phyloP scores from a whole-genome alignment of 1,139 yeast species.

The Suhomyces anneliseae region DNA sequence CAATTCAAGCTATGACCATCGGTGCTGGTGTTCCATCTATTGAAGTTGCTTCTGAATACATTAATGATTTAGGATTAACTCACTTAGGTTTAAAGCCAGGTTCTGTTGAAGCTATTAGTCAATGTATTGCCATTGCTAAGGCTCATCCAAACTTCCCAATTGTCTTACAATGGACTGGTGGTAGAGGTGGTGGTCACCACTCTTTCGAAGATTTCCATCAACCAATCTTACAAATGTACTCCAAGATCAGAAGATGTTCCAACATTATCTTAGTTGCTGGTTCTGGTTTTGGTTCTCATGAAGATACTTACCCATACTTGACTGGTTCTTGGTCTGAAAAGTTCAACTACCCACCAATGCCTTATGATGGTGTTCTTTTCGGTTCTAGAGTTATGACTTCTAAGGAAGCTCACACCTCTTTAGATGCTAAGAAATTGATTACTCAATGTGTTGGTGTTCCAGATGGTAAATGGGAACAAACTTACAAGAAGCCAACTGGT shows the following conservation, averaged over 20 bases:
- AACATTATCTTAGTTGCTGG: conserved; percentile 94
- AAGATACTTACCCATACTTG: conserved; percentile 94
- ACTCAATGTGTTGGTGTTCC: conserved; percentile 88
- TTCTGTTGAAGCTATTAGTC: conserved; percentile 87
- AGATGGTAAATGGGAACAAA: conserved; percentile 87
- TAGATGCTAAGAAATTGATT: conserved; percentile 90
- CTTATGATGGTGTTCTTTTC: conserved; percentile 93
- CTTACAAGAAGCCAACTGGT: conserved; percentile 94
- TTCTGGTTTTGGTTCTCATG: conserved; percentile 96
- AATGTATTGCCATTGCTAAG: conserved; percentile 86
- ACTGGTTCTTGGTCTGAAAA: conserved; percentile 92
- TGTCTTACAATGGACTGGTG: conserved; percentile 99
- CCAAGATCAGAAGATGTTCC: conserved; percentile 87
- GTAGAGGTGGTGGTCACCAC: conserved; percentile 99
- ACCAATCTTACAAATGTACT: conserved; percentile 92
- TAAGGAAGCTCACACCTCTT: conserved; percentile 91
- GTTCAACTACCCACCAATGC: conserved; percentile 96
- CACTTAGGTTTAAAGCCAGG: conserved; percentile 98
- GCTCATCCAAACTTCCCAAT: conserved; percentile 96
- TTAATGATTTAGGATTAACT: conserved; percentile 86
- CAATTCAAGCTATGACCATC: conserved; percentile 91
- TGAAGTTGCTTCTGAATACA: conserved; percentile 96
- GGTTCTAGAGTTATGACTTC: conserved; percentile 99
- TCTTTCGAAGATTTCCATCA: conserved; percentile 99
- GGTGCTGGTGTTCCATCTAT: conserved; percentile 99